Conservation (phyloP, 371 early-diverging fungal genomes). For the Spiromyces aspiralis region DNA sequence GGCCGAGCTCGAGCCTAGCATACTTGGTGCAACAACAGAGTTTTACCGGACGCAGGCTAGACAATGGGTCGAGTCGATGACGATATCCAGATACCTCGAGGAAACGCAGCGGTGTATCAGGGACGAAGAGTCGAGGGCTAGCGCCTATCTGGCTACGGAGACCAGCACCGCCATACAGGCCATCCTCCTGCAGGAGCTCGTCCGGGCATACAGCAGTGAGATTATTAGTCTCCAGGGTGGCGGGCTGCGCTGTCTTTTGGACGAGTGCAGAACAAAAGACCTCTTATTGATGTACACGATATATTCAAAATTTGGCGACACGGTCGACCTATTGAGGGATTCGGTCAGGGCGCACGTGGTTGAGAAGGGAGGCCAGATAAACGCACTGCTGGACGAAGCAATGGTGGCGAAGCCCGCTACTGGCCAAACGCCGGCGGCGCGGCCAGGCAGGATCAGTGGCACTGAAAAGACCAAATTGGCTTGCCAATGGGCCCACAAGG, state of each 20-base stretch:
- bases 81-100: slow-evolving; percentile 11
- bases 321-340: too few species aligned
- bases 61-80: slow-evolving; percentile 5
- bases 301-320: neutral
- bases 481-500: neutral
- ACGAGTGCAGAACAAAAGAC: neutral
- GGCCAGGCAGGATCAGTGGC: too few species aligned
- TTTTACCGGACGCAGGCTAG: slow-evolving; percentile 7
- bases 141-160: neutral
- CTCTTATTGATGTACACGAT: neutral
- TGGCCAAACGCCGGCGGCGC: too few species aligned
- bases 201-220: neutral
- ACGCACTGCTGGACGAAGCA: too few species aligned
- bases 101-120: neutral
- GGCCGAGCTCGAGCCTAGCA: slow-evolving; percentile 41
- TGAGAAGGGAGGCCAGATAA: neutral
- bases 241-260: neutral
- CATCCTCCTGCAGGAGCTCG: neutral
- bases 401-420: too few species aligned
- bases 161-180: neutral
- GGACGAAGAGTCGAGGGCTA: neutral
- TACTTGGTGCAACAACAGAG: slow-evolving; percentile 7
- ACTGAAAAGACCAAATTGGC: too few species aligned
- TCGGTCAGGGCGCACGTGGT: too few species aligned
- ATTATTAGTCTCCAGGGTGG: neutral